These are phyloP conservation scores for Ensete glaucum DNA, from an alignment of 176 grass and related monocot species.

Conservation along the genomic window DNA sequence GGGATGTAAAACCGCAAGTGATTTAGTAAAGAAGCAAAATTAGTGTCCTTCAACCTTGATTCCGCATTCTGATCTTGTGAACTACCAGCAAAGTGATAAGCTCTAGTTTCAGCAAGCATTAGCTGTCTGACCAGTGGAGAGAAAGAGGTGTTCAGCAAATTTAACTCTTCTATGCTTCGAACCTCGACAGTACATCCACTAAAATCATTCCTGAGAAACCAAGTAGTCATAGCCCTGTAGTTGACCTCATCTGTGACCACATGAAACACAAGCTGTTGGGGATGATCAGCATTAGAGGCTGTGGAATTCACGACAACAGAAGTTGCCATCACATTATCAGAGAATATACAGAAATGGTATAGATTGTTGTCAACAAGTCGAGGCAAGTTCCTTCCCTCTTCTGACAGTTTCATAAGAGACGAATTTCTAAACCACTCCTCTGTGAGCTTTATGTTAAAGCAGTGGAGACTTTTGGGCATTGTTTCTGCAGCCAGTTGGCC, in stretches of 20 bases:
- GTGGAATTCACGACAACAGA: conserved; percentile 20
- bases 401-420: not conserved
- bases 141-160: conserved; percentile 3
- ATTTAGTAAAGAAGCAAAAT: conserved; percentile 15
- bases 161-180: conserved; percentile 5
- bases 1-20: conserved; percentile 24
- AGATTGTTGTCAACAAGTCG: conserved; percentile 10
- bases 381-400: conserved; percentile 13
- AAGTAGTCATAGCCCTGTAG: conserved; percentile 13
- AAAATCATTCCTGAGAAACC: conserved; percentile 23
- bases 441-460: conserved; percentile 16
- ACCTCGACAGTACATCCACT: conserved; percentile 14
- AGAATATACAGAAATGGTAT: conserved; percentile 24
- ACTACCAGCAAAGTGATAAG: not conserved
- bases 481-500: conserved; percentile 17
- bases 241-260: conserved; percentile 20
- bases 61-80: conserved; percentile 3
- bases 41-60: not conserved
- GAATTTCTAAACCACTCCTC: conserved; percentile 16
- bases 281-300: conserved; percentile 16
- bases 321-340: conserved; percentile 21
- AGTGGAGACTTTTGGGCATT: conserved; percentile 17
- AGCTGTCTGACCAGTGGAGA: conserved; percentile 6
- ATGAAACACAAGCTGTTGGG: conserved; percentile 20
- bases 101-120: not conserved